These are phyloP conservation scores for Venturiaceae sp. DNA, from an alignment of 2,329 filamentous ascomycete species.

Conservation along the genomic window DNA sequence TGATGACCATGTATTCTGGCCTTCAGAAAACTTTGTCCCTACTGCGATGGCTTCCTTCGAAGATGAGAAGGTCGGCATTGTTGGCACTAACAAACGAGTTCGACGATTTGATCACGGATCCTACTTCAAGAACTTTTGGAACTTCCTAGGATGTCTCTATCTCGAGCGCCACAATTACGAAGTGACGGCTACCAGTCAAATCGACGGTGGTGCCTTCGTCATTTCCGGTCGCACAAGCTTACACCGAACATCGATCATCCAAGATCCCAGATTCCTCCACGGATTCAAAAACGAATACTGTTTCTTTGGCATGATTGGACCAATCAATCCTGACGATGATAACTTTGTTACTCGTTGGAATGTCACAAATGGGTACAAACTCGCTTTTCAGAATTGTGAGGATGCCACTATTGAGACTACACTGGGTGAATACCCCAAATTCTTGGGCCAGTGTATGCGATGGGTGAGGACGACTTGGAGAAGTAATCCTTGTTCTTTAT, in stretches of 20 bases:
- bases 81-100: slow-evolving; percentile 12
- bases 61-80: slow-evolving; percentile 5
- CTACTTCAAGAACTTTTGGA: slow-evolving; percentile 12
- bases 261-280: slow-evolving; percentile 13
- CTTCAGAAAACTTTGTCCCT: slow-evolving; percentile 25
- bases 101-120: slow-evolving; percentile 4
- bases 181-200: slow-evolving; percentile 18
- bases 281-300: slow-evolving; percentile 4
- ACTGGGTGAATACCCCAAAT: slow-evolving; percentile 37
- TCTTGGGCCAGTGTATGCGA: slow-evolving; percentile 37
- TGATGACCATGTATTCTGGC: slow-evolving; percentile 48
- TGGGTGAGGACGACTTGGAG: slow-evolving; percentile 47
- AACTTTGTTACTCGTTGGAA: slow-evolving; percentile 43
- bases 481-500: slow-evolving; percentile 12
- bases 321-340: slow-evolving; percentile 20
- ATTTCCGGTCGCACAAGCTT: slow-evolving; percentile 21
- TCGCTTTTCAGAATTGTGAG: slow-evolving; percentile 42
- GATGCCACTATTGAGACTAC: slow-evolving; percentile 41
- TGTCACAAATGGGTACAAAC: slow-evolving; percentile 34
- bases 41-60: slow-evolving; percentile 30
- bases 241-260: slow-evolving; percentile 17
- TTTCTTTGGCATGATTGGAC: slow-evolving; percentile 9
- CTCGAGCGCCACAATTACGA: slow-evolving; percentile 25
- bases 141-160: slow-evolving; percentile 17
- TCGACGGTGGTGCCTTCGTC: slow-evolving; percentile 23